Conservation (phyloP, 2,329 filamentous ascomycete species). For the Cadophora sp. region DNA sequence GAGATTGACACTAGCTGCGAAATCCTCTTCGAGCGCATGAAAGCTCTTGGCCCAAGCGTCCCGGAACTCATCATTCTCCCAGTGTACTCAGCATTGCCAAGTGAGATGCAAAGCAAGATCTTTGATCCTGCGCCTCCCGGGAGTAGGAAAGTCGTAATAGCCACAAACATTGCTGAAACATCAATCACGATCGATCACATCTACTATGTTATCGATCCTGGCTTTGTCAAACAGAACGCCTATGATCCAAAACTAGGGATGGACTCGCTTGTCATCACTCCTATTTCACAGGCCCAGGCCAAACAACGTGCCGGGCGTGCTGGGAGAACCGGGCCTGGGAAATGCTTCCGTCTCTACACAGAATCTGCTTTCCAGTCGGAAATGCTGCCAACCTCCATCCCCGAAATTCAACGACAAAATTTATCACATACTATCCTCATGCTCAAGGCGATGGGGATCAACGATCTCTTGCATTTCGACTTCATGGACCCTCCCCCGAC, state of each 20-base stretch:
- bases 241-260: conserved; percentile 98
- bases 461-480: conserved; percentile 95
- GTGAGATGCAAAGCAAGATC: conserved; percentile 91
- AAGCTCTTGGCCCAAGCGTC: conserved; percentile 86
- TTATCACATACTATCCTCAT: conserved; percentile 92
- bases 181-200: conserved; percentile 98
- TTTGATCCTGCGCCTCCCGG: conserved; percentile 92
- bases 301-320: conserved; percentile 93
- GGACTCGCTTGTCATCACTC: conserved; percentile 94
- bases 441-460: conserved; percentile 99
- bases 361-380: conserved; percentile 95
- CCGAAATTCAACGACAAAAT: conserved; percentile 96
- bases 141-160: conserved; percentile 91
- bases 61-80: conserved; percentile 93
- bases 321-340: conserved; percentile 92
- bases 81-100: conserved; percentile 93
- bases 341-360: conserved; percentile 94
- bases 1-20: conserved; percentile 97
- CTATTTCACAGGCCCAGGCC: conserved; percentile 95
- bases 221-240: conserved; percentile 96
- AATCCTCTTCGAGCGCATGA: conserved; percentile 94
- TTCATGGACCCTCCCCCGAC: conserved; percentile 99
- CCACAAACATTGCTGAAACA: conserved; percentile 97
- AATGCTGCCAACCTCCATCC: conserved; percentile 95
- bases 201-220: conserved; percentile 95